phyloP scores from a whole-genome alignment of 176 grass and related monocot genomes.

The Cenchrus fungigraminus region DNA sequence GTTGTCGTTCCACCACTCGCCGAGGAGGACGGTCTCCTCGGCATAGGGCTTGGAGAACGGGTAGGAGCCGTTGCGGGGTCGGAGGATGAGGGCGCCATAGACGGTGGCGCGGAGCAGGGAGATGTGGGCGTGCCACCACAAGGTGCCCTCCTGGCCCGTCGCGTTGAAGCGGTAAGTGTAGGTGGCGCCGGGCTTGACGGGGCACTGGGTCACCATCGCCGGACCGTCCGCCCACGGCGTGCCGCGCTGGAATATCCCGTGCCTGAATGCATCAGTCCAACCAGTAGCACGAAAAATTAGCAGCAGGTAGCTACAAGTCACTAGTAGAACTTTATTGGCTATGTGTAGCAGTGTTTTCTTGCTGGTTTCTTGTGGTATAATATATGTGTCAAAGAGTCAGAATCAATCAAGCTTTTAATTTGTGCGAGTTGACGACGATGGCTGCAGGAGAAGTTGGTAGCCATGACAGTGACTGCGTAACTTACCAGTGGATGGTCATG shows the following conservation, averaged over 20 bases:
- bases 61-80: constrained; percentile 42
- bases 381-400: too few species aligned
- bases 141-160: constrained; percentile 72
- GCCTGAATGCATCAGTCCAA: constrained; percentile 19
- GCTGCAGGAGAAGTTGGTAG: background rate
- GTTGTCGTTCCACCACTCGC: constrained; percentile 18
- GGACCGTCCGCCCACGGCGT: constrained; percentile 65
- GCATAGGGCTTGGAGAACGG: constrained; percentile 56
- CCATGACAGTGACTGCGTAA: background rate
- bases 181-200: constrained; percentile 49
- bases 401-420: too few species aligned
- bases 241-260: constrained; percentile 65
- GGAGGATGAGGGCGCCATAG: constrained; percentile 71
- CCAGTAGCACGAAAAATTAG: too few species aligned
- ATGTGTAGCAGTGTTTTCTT: background rate
- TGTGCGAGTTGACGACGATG: background rate
- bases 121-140: constrained; percentile 94
- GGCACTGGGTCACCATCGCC: constrained; percentile 75
- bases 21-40: constrained; percentile 47
- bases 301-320: too few species aligned
- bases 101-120: constrained; percentile 85
- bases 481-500: constrained; percentile 61
- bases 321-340: too few species aligned
- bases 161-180: constrained; percentile 84
- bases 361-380: too few species aligned